Base-by-base conservation (phyloP, 2,329 filamentous ascomycete species). In the Alternaria consortialis region DNA sequence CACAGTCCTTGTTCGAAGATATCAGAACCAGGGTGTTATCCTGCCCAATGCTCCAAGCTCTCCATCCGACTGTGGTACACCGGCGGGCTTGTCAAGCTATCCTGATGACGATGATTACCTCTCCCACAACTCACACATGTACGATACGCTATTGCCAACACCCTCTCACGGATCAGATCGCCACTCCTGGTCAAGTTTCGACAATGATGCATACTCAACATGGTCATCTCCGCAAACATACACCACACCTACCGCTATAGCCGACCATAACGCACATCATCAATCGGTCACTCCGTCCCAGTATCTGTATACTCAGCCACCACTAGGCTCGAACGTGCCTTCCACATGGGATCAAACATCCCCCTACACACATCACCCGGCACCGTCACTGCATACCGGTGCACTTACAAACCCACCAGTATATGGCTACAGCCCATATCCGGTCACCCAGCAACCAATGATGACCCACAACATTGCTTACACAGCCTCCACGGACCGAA, bases 1-100 rank as follows among this genome's bases (percentile, higher is more conserved):
- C 58, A 77, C 74, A 8, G 73, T 77, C 7, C 67, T 77, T 13
- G 63, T 74, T 9, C 70, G 74, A 17, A 60, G 69, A 56, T 76
- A 74, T 34, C 70, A 74, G 52, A 73, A 74, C 44, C 67, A 70
- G 54, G 72, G 74, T 52, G 73, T 76, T 53, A 53, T 59, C 8
- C 62, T 76, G 42, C 67, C 71, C 5, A 66, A 66, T 32, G 65
- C 64, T n/a, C 60, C 66, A 37, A 68, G 58, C n/a, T 67, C 67
- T 31, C 66, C 66, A n/a, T 68, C 67, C 15, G 70, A 73, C 36
- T 57, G 65, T 4, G 62, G 58, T 44, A 62, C 66, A 36, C 59
- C 68, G 9, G 53, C 56, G 4, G 46, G 57, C 34, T 32, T 54
- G 2, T 62, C 64, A 40, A 50, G 31, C 27, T 69, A 68, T 46